Conservation (phyloP, 768 basidiomycete genomes). For the Termitomyces sp. region DNA sequence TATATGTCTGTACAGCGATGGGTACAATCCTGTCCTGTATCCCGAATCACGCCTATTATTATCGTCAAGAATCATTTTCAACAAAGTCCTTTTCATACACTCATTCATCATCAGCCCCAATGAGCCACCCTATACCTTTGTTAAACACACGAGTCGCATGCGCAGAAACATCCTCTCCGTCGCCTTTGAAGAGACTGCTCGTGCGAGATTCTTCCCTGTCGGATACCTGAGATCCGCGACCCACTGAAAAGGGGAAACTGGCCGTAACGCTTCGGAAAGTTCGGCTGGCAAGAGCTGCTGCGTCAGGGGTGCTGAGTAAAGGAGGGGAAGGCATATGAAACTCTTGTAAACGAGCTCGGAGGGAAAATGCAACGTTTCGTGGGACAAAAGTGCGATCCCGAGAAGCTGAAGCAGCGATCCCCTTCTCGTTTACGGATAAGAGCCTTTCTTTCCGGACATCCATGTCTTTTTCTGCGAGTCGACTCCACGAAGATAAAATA, state of each 20-base stretch:
- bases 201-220: conserved; percentile 40
- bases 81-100: background rate
- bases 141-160: conserved; percentile 77
- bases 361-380: conserved; percentile 40
- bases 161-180: conserved; percentile 59
- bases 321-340: conserved; percentile 68
- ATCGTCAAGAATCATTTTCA: too few species aligned
- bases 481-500: conserved; percentile 74
- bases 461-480: conserved; percentile 63
- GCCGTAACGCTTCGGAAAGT: conserved; percentile 77
- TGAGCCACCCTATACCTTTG: conserved; percentile 93
- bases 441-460: conserved; percentile 42
- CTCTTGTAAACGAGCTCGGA: conserved; percentile 57
- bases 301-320: conserved; percentile 67
- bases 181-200: conserved; percentile 35
- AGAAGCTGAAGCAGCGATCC: conserved; percentile 14
- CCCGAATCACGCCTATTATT: background rate
- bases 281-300: conserved; percentile 71
- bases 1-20: background rate
- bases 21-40: background rate
- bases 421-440: conserved; percentile 19
- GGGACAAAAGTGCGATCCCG: conserved; percentile 17
- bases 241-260: conserved; percentile 65
- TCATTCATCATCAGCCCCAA: conserved; percentile 71
- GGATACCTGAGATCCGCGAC: conserved; percentile 32